Evolutionary conservation across 495 filamentous ascomycete species (phyloP).

Genomic region (Hyaloscypha hepaticicola): DNA sequence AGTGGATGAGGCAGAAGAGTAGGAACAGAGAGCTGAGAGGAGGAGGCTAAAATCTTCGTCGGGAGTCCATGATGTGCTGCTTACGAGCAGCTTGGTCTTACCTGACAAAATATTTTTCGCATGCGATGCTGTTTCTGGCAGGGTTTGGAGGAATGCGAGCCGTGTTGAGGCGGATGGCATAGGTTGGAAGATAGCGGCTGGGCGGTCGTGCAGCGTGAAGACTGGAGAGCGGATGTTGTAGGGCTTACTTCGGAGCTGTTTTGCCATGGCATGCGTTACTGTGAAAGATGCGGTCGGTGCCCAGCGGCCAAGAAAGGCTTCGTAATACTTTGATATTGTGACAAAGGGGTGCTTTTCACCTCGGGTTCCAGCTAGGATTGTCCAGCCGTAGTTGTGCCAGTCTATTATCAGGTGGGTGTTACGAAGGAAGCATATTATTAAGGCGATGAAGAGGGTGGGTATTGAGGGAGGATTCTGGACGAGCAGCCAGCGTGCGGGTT

Average conservation of each 20-base stretch:
- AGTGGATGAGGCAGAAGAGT: slow-evolving; percentile 43
- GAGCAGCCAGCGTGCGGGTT: slow-evolving; percentile 74
- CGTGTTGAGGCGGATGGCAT: slow-evolving; percentile 51
- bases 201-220: slow-evolving; percentile 80
- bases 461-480: slow-evolving; percentile 96
- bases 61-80: slow-evolving; percentile 92
- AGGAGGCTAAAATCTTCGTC: slow-evolving; percentile 94
- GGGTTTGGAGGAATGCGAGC: slow-evolving; percentile 54
- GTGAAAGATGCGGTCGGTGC: slow-evolving; percentile 73
- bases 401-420: slow-evolving; percentile 84
- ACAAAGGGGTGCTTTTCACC: slow-evolving; percentile 77
- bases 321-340: slow-evolving; percentile 70
- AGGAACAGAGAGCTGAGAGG: slow-evolving; percentile 76
- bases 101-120: slow-evolving; percentile 56
- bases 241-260: slow-evolving; percentile 59
- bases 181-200: slow-evolving; percentile 76
- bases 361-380: slow-evolving; percentile 72
- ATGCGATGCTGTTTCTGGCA: slow-evolving; percentile 58
- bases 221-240: slow-evolving; percentile 64
- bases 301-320: slow-evolving; percentile 62
- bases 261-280: slow-evolving; percentile 85
- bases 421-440: slow-evolving; percentile 70
- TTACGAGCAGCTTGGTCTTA: slow-evolving; percentile 68
- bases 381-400: slow-evolving; percentile 99
- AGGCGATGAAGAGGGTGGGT: slow-evolving; percentile 76